A percentile compares a stretch with the other conserved stretches of the same genome.
Evolutionary conservation across 768 basidiomycete species (phyloP).

Genomic region (Cystobasidium tubakii): DNA sequence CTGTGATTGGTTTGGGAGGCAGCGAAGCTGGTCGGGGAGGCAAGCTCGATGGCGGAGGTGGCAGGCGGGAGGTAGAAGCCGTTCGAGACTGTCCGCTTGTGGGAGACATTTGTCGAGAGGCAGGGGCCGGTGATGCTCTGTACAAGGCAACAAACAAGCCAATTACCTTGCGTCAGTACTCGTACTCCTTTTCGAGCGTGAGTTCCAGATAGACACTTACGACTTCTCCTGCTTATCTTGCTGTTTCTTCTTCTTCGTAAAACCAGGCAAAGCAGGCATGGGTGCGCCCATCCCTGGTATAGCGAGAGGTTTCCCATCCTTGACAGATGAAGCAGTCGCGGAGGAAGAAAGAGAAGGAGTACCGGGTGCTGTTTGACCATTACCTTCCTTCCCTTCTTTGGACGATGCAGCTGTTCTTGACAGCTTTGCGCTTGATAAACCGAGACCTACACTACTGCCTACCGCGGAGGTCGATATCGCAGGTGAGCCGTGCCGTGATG

Average conservation of each 20-base stretch:
- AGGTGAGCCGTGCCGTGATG: slow-evolving; percentile 2
- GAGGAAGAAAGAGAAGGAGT: slow-evolving; percentile 1
- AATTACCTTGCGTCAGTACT: not conserved
- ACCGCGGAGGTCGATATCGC: not conserved
- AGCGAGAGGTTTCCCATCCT: not conserved
- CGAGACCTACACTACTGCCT: not conserved
- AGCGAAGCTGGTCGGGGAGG: slow-evolving; percentile 26
- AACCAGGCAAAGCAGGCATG: slow-evolving; percentile 28
- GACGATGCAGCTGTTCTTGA: not conserved
- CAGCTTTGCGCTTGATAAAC: slow-evolving; percentile 2
- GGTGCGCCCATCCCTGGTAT: slow-evolving; percentile 17
- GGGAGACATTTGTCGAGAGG: not conserved
- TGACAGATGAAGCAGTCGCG: not conserved
- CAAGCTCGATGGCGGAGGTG: slow-evolving; percentile 21
- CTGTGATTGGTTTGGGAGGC: slow-evolving; percentile 11
- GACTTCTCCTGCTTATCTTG: not conserved
- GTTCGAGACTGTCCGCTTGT: not conserved
- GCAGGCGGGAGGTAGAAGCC: slow-evolving; percentile 12
- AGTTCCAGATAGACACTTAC: too few relatives aligned
- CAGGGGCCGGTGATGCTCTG: not conserved
- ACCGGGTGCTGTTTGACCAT: not conserved
- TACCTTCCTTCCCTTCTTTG: slow-evolving; percentile 6
- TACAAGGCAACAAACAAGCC: not conserved
- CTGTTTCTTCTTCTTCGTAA: slow-evolving; percentile 28
- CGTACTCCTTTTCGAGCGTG: too few relatives aligned